A percentile compares a stretch with the other conserved stretches of the same genome.
Evolutionary conservation across 257 asterid species (phyloP).

Genomic region (Salvia miltiorrhiza): DNA sequence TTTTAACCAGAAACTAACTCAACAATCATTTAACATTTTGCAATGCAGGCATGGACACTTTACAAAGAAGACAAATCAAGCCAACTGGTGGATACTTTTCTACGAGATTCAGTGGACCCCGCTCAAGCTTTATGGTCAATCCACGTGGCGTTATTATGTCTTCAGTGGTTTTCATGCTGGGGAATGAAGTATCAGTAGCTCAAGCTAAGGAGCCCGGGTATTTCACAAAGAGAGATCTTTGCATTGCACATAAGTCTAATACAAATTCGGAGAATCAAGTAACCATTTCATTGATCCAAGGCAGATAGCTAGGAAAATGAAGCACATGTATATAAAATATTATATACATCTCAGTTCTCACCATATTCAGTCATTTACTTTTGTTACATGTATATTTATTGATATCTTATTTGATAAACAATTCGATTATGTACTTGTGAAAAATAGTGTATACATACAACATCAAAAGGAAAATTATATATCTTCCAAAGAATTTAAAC

Average conservation of each 20-base stretch:
- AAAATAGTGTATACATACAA: no score
- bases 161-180: conserved; percentile 19
- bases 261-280: background rate
- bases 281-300: background rate
- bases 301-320: no score
- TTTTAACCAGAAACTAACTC: background rate
- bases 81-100: background rate
- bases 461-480: no score
- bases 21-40: background rate
- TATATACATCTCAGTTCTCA: no score
- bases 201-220: conserved; percentile 1
- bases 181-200: conserved; percentile 14
- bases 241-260: background rate
- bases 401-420: no score
- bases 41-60: conserved; percentile 22
- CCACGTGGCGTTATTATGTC: conserved; percentile 18
- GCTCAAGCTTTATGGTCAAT: conserved; percentile 3
- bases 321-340: no score
- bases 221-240: conserved; percentile 4
- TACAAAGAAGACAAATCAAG: conserved; percentile 12
- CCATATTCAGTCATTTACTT: no score
- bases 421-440: no score
- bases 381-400: no score
- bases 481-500: no score
- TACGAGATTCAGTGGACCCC: background rate